A percentile compares a stretch with the other conserved stretches of the same genome.
Evolutionary conservation across 179 eudicot species (phyloP).

Genomic region (Patellifolia procumbens): DNA sequence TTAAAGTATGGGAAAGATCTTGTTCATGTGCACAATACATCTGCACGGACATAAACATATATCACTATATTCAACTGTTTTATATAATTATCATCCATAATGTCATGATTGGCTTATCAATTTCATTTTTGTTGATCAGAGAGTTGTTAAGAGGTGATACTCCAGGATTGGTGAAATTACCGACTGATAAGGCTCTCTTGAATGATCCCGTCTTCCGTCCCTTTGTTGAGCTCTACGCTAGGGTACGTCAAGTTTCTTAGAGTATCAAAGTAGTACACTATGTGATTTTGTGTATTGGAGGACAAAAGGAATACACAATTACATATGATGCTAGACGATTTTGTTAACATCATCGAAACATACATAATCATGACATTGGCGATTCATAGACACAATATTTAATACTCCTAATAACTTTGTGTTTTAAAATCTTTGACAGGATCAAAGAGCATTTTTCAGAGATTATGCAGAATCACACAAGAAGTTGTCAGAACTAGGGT

Average conservation of each 20-base stretch:
- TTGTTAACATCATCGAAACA: too few species aligned
- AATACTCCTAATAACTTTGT: background rate
- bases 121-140: conserved; percentile 30
- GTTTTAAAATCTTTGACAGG: conserved; percentile 34
- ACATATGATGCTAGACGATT: too few species aligned
- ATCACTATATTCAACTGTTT: background rate
- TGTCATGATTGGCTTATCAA: background rate
- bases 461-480: conserved; percentile 79
- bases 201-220: conserved; percentile 49
- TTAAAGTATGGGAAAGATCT: too few species aligned
- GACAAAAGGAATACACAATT: too few species aligned
- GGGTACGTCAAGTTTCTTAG: conserved; percentile 1
- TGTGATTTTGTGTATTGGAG: too few species aligned
- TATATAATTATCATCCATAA: too few species aligned
- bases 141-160: conserved; percentile 64
- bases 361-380: too few species aligned
- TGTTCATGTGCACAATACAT: too few species aligned
- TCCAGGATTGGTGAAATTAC: conserved; percentile 63
- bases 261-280: too few species aligned
- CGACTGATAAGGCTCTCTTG: conserved; percentile 59
- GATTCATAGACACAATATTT: too few species aligned
- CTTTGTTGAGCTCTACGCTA: conserved; percentile 51
- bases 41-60: too few species aligned
- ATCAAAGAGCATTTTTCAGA: conserved; percentile 61
- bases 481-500: conserved; percentile 79